Conservation (phyloP, 495 filamentous ascomycete genomes). For the Melanomma pulvis-pyrius region DNA sequence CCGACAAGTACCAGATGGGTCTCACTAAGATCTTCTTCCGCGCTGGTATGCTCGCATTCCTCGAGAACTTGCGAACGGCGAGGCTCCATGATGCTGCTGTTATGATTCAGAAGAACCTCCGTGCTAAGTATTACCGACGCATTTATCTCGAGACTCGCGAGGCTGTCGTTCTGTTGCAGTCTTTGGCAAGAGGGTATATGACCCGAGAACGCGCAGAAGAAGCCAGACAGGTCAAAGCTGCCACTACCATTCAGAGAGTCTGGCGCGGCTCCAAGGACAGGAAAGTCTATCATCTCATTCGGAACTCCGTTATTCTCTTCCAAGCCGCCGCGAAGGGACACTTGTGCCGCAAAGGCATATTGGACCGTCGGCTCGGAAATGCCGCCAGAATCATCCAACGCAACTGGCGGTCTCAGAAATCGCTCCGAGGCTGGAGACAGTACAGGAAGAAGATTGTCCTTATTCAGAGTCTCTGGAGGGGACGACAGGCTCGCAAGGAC, state of each 20-base stretch:
- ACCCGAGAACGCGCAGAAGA: slow-evolving; percentile 79
- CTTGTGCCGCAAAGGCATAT: slow-evolving; percentile 81
- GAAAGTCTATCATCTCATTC: slow-evolving; percentile 72
- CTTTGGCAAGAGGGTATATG: slow-evolving; percentile 69
- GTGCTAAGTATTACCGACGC: slow-evolving; percentile 90
- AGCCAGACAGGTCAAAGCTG: slow-evolving; percentile 79
- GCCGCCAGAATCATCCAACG: slow-evolving; percentile 90
- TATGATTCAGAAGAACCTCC: slow-evolving; percentile 99
- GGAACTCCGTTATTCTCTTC: slow-evolving; percentile 79
- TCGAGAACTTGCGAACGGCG: slow-evolving; percentile 89
- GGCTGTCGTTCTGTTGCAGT: slow-evolving; percentile 79
- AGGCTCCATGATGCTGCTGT: slow-evolving; percentile 92
- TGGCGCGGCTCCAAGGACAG: slow-evolving; percentile 90
- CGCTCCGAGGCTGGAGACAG: slow-evolving; percentile 79
- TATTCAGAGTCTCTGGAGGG: slow-evolving; percentile 92
- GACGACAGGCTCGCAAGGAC: slow-evolving; percentile 72
- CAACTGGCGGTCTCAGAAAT: slow-evolving; percentile 77
- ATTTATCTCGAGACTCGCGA: slow-evolving; percentile 85
- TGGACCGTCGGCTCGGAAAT: slow-evolving; percentile 91
- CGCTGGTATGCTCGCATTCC: slow-evolving; percentile 95
- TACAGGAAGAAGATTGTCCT: slow-evolving; percentile 87
- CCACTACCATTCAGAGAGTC: slow-evolving; percentile 89
- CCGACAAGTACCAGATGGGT: slow-evolving; percentile 95
- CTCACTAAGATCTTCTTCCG: slow-evolving; percentile 99
- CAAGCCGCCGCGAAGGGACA: slow-evolving; percentile 91